Evolutionary conservation across 345 rosid species (phyloP).

Genomic region (Euclidium syriacum): DNA sequence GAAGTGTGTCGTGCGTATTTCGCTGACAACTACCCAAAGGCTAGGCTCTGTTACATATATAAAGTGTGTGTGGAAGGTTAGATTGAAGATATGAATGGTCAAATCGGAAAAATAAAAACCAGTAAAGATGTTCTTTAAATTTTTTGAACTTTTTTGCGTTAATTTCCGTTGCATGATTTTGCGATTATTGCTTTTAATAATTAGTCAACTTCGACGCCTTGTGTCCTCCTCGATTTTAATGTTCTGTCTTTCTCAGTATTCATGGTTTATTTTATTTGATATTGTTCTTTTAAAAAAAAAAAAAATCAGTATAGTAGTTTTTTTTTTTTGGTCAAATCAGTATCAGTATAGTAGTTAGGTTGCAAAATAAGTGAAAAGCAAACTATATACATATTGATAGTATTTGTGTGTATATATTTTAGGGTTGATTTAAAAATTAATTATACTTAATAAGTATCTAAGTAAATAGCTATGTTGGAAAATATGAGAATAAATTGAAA

Average conservation of each 20-base stretch:
- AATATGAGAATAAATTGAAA: too few species aligned
- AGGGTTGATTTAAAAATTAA: too few species aligned
- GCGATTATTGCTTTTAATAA: not conserved
- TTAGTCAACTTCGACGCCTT: slow-evolving; percentile 25
- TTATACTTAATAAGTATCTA: too few species aligned
- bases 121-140: not conserved
- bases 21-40: slow-evolving; percentile 26
- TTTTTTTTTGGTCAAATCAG: too few species aligned
- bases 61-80: slow-evolving; percentile 4
- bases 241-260: slow-evolving; percentile 14
- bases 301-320: not conserved
- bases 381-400: too few species aligned
- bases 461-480: too few species aligned
- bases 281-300: not conserved
- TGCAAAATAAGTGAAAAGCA: too few species aligned
- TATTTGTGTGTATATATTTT: too few species aligned
- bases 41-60: slow-evolving; percentile 18
- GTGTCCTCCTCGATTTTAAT: slow-evolving; percentile 17
- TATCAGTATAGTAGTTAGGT: too few species aligned
- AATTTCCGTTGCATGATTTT: not conserved
- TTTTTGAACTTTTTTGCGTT: not conserved
- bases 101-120: slow-evolving; percentile 22
- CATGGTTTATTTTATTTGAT: not conserved
- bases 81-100: slow-evolving; percentile 27
- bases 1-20: slow-evolving; percentile 18